These are phyloP conservation scores for Talaromyces liani DNA, from an alignment of 495 filamentous ascomycete species.

Conservation along the genomic window DNA sequence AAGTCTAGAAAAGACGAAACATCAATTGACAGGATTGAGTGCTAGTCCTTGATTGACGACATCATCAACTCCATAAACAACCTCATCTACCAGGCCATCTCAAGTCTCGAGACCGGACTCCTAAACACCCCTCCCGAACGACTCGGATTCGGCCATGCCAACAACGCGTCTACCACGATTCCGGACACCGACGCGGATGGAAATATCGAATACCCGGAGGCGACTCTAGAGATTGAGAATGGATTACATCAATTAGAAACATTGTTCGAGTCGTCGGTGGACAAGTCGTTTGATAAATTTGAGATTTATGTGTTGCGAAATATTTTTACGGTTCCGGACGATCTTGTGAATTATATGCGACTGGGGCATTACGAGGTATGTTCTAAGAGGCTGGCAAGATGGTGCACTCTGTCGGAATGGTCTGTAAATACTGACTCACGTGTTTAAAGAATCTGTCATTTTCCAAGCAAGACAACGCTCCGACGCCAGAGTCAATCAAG, in stretches of 20 bases:
- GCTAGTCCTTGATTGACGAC: constrained; percentile 88
- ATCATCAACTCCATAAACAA: constrained; percentile 95
- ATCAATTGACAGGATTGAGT: constrained; percentile 3
- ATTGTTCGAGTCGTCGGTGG: constrained; percentile 72
- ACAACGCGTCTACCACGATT: constrained; percentile 32
- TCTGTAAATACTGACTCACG: too few relatives aligned
- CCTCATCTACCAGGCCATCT: constrained; percentile 76
- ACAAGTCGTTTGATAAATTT: constrained; percentile 72
- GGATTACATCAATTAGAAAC: constrained; percentile 92
- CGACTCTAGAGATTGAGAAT: constrained; percentile 75
- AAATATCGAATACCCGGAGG: constrained; percentile 46
- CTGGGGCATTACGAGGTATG: constrained; percentile 79
- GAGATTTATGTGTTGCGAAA: constrained; percentile 84
- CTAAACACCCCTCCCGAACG: constrained; percentile 58
- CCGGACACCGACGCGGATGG: constrained; percentile 49
- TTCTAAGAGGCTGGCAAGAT: background rate
- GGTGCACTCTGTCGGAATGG: too few relatives aligned
- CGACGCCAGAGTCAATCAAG: constrained; percentile 58
- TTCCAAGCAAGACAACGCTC: constrained; percentile 25
- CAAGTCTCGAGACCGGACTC: constrained; percentile 74
- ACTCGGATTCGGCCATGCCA: constrained; percentile 61
- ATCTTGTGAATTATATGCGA: constrained; percentile 67
- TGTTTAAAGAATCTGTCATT: constrained; percentile 35
- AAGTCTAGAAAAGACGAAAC: background rate
- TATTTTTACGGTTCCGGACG: constrained; percentile 69